These are phyloP conservation scores for Collybia nuda DNA, from an alignment of 768 basidiomycete species.

Conservation along the genomic window DNA sequence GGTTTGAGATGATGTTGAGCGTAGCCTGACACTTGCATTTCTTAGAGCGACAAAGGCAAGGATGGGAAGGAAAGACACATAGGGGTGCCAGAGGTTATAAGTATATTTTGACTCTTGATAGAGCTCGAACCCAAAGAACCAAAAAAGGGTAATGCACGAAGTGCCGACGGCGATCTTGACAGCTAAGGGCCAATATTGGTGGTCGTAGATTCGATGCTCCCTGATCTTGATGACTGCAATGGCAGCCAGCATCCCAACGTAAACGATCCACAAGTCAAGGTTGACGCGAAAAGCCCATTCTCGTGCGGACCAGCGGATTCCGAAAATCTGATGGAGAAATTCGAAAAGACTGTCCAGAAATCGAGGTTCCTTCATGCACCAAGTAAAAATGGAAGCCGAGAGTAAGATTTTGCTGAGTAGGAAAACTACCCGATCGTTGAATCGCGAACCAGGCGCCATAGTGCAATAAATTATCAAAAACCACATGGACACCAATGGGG, in stretches of 20 bases:
- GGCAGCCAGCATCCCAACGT: constrained; percentile 81
- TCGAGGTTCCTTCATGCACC: constrained; percentile 64
- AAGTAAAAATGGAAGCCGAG: constrained; percentile 63
- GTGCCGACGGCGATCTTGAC: constrained; percentile 47
- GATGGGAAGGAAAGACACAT: constrained; percentile 80
- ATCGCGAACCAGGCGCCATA: constrained; percentile 65
- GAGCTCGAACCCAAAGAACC: constrained; percentile 87
- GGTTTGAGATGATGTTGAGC: constrained; percentile 63
- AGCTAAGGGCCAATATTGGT: constrained; percentile 60
- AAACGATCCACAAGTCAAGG: constrained; percentile 88
- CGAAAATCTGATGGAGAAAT: constrained; percentile 62
- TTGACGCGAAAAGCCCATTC: constrained; percentile 91
- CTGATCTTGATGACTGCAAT: constrained; percentile 73
- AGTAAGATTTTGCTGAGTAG: constrained; percentile 68
- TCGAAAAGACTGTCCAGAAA: constrained; percentile 65
- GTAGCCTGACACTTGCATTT: constrained; percentile 69
- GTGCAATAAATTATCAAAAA: constrained; percentile 85
- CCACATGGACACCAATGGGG: constrained; percentile 90
- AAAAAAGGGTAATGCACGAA: constrained; percentile 56
- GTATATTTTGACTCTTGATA: constrained; percentile 74
- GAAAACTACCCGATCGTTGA: constrained; percentile 71
- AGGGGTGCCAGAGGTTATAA: constrained; percentile 87
- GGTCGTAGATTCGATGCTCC: constrained; percentile 68
- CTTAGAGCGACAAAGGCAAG: constrained; percentile 73
- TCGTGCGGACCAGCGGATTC: constrained; percentile 78